Conservation (phyloP, 805 yeast species). For the Ogataea allantospora region DNA sequence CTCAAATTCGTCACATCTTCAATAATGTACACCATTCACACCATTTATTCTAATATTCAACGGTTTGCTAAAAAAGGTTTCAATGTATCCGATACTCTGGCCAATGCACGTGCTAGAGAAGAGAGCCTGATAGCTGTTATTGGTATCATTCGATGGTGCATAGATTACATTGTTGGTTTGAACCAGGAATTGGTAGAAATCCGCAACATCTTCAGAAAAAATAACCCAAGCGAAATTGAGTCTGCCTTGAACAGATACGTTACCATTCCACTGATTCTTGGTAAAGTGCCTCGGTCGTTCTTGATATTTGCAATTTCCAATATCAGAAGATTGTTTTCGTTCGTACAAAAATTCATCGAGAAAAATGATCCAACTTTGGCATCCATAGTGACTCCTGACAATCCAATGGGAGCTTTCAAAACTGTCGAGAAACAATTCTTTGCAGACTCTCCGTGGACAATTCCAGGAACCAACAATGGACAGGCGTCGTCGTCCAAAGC, state of each 20-base stretch:
- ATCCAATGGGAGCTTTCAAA: conserved; percentile 33
- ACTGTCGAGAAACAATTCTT: conserved; percentile 26
- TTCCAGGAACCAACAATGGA: conserved; percentile 22
- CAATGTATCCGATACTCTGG: conserved; percentile 45
- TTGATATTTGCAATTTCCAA: conserved; percentile 66
- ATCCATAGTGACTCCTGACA: conserved; percentile 28
- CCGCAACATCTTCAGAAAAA: conserved; percentile 27
- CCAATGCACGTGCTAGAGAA: conserved; percentile 46
- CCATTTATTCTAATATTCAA: conserved; percentile 62
- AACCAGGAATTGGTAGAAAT: conserved; percentile 69
- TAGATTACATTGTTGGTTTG: conserved; percentile 69
- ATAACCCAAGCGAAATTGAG: conserved; percentile 23
- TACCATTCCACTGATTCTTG: conserved; percentile 57
- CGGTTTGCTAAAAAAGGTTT: conserved; percentile 55
- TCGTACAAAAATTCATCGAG: conserved; percentile 54
- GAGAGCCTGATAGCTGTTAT: conserved; percentile 61
- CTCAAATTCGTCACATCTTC: conserved; percentile 72
- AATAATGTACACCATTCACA: conserved; percentile 57
- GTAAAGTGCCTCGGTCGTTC: conserved; percentile 69
- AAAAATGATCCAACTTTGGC: conserved; percentile 40
- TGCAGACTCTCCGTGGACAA: conserved; percentile 33
- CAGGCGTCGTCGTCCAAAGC: conserved; percentile 13
- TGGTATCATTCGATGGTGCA: conserved; percentile 86
- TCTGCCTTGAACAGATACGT: conserved; percentile 32
- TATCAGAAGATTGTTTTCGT: conserved; percentile 59